Conservation (phyloP, 164 flowering plant species). For the Stephania japonica region DNA sequence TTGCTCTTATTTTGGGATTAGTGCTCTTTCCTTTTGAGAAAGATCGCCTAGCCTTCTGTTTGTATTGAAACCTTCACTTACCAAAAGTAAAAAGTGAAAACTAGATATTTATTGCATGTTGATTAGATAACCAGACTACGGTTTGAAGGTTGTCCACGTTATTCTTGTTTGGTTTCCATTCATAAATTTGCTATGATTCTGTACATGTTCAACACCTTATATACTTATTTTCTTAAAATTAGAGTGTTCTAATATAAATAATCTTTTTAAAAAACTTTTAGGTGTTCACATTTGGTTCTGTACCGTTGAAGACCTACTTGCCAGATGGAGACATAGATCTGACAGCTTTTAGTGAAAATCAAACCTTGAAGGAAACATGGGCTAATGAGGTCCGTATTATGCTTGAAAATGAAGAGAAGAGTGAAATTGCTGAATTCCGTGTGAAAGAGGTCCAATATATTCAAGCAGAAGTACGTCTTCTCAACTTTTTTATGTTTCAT, state of each 20-base stretch:
- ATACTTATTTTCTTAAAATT: not conserved
- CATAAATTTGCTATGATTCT: not conserved
- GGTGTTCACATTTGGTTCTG: conserved; percentile 96
- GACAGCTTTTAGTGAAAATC: conserved; percentile 63
- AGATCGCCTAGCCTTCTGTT: too few species aligned
- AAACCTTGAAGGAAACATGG: conserved; percentile 71
- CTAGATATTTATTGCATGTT: not conserved
- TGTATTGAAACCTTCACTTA: not conserved
- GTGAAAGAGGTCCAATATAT: conserved; percentile 97
- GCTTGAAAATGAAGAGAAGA: conserved; percentile 85
- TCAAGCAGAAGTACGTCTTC: conserved; percentile 79
- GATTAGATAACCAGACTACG: not conserved
- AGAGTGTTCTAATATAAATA: not conserved
- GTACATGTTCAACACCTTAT: not conserved
- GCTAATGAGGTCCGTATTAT: conserved; percentile 75
- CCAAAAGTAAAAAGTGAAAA: not conserved
- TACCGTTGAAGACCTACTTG: conserved; percentile 90
- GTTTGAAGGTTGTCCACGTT: not conserved
- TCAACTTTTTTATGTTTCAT: not conserved
- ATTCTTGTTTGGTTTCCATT: not conserved
- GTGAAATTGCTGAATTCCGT: conserved; percentile 85
- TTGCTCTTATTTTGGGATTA: too few species aligned
- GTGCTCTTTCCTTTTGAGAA: too few species aligned
- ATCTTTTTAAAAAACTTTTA: conserved; percentile 20
- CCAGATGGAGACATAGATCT: conserved; percentile 99